Evolutionary conservation across 2,329 filamentous ascomycete species (phyloP).

Genomic region (Colletotrichum echinochloae): DNA sequence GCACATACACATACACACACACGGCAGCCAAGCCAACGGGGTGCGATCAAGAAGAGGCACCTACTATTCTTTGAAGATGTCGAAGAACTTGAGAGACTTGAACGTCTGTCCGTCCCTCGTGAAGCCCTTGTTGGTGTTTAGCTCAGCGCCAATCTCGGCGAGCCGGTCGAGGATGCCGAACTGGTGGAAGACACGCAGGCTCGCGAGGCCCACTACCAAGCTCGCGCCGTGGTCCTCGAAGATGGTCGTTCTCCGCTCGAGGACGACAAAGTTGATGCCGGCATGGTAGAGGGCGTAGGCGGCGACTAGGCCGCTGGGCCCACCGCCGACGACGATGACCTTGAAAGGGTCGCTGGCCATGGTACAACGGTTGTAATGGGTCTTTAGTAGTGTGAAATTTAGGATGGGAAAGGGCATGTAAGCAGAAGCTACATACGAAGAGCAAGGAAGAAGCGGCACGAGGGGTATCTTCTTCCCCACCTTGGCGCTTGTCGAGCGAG

Average conservation of each 20-base stretch:
- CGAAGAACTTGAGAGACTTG: slow-evolving; percentile 5
- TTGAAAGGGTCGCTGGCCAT: slow-evolving; percentile 47
- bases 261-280: slow-evolving; percentile 51
- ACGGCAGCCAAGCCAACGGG: background rate
- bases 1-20: background rate
- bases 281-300: slow-evolving; percentile 48
- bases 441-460: too few species aligned
- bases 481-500: too few species aligned
- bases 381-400: background rate
- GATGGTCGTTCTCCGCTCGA: slow-evolving; percentile 46
- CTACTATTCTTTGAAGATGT: slow-evolving; percentile 1
- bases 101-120: slow-evolving; percentile 17
- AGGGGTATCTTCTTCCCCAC: too few species aligned
- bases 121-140: slow-evolving; percentile 17
- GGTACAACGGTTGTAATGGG: slow-evolving; percentile 1
- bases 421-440: too few species aligned
- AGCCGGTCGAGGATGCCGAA: slow-evolving; percentile 45
- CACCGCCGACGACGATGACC: slow-evolving; percentile 49
- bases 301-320: slow-evolving; percentile 47
- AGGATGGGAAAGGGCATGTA: background rate
- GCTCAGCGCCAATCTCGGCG: slow-evolving; percentile 8
- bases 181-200: slow-evolving; percentile 48
- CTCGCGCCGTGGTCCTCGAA: slow-evolving; percentile 47
- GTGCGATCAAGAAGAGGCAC: background rate
- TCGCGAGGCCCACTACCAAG: slow-evolving; percentile 45